These are phyloP conservation scores for Colletotrichum echinochloae DNA, from an alignment of 2,329 filamentous ascomycete genomes.

Conservation along the genomic window DNA sequence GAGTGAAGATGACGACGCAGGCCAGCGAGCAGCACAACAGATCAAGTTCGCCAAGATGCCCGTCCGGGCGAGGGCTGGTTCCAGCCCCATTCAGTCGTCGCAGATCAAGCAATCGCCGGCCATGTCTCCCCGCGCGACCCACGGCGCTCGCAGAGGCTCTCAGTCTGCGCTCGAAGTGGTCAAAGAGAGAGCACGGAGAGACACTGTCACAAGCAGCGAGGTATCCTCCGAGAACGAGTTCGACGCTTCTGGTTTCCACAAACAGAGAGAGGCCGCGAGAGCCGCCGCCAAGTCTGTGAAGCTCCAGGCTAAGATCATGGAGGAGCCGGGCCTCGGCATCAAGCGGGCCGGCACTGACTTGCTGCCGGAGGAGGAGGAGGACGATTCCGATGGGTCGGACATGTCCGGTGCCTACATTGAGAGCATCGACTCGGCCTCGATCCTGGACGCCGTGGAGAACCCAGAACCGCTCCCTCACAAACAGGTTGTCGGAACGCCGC, in stretches of 20 bases:
- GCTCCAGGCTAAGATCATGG: constrained; percentile 65
- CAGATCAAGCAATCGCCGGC: constrained; percentile 67
- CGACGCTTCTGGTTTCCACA: constrained; percentile 74
- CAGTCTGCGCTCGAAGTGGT: constrained; percentile 77
- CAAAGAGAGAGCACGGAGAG: constrained; percentile 76
- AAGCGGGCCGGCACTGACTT: constrained; percentile 62
- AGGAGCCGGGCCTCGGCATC: constrained; percentile 58
- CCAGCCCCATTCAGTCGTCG: constrained; percentile 82
- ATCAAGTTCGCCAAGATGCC: constrained; percentile 99
- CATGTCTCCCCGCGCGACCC: constrained; percentile 61
- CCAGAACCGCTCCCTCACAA: constrained; percentile 65
- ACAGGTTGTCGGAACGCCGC: constrained; percentile 73
- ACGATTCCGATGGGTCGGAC: constrained; percentile 72
- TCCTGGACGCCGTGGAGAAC: constrained; percentile 74
- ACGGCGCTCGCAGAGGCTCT: constrained; percentile 71
- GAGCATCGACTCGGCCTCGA: constrained; percentile 77
- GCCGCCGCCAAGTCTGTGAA: constrained; percentile 67
- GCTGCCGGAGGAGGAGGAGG: constrained; percentile 69
- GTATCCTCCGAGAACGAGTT: constrained; percentile 86
- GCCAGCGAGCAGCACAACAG: constrained; percentile 80
- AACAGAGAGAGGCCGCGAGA: constrained; percentile 70
- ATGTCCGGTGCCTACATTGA: constrained; percentile 74
- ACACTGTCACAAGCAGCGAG: constrained; percentile 85
- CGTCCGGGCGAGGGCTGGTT: constrained; percentile 84
- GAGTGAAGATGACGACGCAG: constrained; percentile 79